These are phyloP conservation scores for Lodderomyces metapsilosis DNA, from an alignment of 1,139 yeast species.

Conservation along the genomic window DNA sequence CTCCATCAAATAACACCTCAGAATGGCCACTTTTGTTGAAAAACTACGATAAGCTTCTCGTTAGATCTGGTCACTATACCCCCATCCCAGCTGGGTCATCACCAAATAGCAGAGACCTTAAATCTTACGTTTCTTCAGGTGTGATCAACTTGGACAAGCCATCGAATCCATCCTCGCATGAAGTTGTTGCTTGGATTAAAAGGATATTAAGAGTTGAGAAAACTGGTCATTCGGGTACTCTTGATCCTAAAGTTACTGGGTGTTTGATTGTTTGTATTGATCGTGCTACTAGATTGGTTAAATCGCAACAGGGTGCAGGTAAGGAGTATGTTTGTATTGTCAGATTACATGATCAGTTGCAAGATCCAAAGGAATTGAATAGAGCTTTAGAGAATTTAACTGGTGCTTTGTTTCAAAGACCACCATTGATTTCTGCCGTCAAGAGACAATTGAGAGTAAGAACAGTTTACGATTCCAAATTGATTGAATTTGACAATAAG, in stretches of 20 bases:
- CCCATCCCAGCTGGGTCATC: slow-evolving; percentile 96
- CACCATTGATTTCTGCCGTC: slow-evolving; percentile 97
- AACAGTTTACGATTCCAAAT: slow-evolving; percentile 93
- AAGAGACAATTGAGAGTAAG: slow-evolving; percentile 98
- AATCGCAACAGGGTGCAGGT: slow-evolving; percentile 99
- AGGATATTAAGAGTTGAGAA: slow-evolving; percentile 92
- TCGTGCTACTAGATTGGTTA: slow-evolving; percentile 96
- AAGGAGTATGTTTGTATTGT: slow-evolving; percentile 98
- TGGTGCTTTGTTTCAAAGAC: slow-evolving; percentile 98
- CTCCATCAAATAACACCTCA: slow-evolving; percentile 82
- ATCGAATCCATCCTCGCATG: slow-evolving; percentile 96
- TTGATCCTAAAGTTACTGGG: slow-evolving; percentile 98
- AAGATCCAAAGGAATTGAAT: slow-evolving; percentile 86
- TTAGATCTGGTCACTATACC: slow-evolving; percentile 94
- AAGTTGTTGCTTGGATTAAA: slow-evolving; percentile 99
- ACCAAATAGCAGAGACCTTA: slow-evolving; percentile 91
- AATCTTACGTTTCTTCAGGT: slow-evolving; percentile 88
- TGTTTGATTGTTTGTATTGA: slow-evolving; percentile 97
- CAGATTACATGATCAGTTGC: slow-evolving; percentile 88
- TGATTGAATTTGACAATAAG: slow-evolving; percentile 94
- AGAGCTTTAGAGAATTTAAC: slow-evolving; percentile 90
- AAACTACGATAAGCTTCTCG: slow-evolving; percentile 89
- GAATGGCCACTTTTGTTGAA: slow-evolving; percentile 95
- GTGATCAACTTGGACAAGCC: slow-evolving; percentile 97
- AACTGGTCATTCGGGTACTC: slow-evolving; percentile 98